A percentile compares a stretch with the other conserved stretches of the same genome.
Evolutionary conservation across 768 basidiomycete species (phyloP).

Genomic region (Tylopilus cervinicoccineus): DNA sequence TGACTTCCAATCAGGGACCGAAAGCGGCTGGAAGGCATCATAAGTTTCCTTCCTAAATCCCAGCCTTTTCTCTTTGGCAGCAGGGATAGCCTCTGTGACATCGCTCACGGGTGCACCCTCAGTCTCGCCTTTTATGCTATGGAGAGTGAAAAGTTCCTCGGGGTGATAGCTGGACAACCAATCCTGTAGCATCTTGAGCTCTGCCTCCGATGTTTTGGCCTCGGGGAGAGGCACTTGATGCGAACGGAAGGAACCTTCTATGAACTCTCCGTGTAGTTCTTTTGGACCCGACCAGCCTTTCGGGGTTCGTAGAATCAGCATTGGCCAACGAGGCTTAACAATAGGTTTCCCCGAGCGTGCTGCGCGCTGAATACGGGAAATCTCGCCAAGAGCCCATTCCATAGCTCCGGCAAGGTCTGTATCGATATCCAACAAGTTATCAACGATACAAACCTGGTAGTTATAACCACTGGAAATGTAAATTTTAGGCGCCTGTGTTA

Average conservation of each 20-base stretch:
- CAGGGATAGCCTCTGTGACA: constrained; percentile 60
- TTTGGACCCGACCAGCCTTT: constrained; percentile 79
- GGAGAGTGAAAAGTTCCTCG: constrained; percentile 55
- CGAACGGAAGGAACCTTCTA: constrained; percentile 79
- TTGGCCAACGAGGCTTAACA: constrained; percentile 88
- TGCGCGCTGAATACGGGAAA: constrained; percentile 71
- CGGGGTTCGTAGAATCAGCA: constrained; percentile 81
- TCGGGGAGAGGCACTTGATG: constrained; percentile 87
- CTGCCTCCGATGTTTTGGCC: constrained; percentile 58
- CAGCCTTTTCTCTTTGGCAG: constrained; percentile 52
- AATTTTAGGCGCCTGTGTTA: not conserved
- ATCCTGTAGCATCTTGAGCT: constrained; percentile 57
- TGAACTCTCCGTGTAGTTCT: constrained; percentile 57
- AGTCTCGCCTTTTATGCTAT: constrained; percentile 5
- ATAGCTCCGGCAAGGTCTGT: constrained; percentile 76
- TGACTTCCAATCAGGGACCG: constrained; percentile 61
- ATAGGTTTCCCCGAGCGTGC: constrained; percentile 75
- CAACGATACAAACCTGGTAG: constrained; percentile 85
- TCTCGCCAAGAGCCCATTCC: constrained; percentile 75
- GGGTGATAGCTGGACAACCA: constrained; percentile 79
- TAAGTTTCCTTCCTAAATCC: constrained; percentile 71
- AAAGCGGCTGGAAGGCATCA: constrained; percentile 55
- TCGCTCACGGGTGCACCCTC: constrained; percentile 50
- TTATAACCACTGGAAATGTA: constrained; percentile 59
- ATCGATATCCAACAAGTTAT: constrained; percentile 63